Percentiles rank a stretch among this genome's conserved stretches.
Conservation (phyloP, 169 alveolate genomes). For the Plasmodium gallinaceum region DNA sequence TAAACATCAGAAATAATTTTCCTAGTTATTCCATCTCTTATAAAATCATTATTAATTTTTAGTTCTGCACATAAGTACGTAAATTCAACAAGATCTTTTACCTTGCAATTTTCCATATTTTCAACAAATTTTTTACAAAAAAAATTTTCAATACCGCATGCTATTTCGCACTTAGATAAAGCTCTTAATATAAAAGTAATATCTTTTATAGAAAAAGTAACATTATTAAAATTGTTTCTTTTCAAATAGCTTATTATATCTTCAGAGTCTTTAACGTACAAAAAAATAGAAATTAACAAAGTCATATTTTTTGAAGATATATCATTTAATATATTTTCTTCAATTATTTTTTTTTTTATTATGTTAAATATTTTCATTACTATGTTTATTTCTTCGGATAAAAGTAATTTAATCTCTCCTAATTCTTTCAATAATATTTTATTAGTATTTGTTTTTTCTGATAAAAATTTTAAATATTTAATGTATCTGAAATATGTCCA, state of each 20-base stretch:
- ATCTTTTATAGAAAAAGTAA: slow-evolving; percentile 52
- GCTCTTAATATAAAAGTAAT: slow-evolving; percentile 55
- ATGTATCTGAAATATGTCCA: slow-evolving; percentile 71
- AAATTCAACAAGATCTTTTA: slow-evolving; percentile 52
- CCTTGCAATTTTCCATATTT: slow-evolving; percentile 39
- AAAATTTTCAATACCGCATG: slow-evolving; percentile 10
- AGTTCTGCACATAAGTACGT: slow-evolving; percentile 74
- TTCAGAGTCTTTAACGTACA: slow-evolving; percentile 32
- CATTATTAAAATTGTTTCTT: slow-evolving; percentile 29
- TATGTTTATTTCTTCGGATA: slow-evolving; percentile 25
- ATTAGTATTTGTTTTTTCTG: slow-evolving; percentile 5
- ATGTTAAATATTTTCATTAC: slow-evolving; percentile 16
- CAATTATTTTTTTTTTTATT: slow-evolving; percentile 23
- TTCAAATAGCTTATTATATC: slow-evolving; percentile 50
- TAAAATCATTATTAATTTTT: slow-evolving; percentile 23
- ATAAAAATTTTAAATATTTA: slow-evolving; percentile 24
- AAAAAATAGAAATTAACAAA: slow-evolving; percentile 43
- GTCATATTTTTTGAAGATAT: slow-evolving; percentile 73
- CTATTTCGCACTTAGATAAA: slow-evolving; percentile 20
- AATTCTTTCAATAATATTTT: not conserved
- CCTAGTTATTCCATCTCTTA: slow-evolving; percentile 15
- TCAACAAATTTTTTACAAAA: slow-evolving; percentile 60
- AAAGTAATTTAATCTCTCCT: not conserved
- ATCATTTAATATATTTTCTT: slow-evolving; percentile 14
- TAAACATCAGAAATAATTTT: slow-evolving; percentile 4